Evolutionary conservation across 148 eudicot genomes (phyloP).

Genomic region (Rhododendron griersonianum): DNA sequence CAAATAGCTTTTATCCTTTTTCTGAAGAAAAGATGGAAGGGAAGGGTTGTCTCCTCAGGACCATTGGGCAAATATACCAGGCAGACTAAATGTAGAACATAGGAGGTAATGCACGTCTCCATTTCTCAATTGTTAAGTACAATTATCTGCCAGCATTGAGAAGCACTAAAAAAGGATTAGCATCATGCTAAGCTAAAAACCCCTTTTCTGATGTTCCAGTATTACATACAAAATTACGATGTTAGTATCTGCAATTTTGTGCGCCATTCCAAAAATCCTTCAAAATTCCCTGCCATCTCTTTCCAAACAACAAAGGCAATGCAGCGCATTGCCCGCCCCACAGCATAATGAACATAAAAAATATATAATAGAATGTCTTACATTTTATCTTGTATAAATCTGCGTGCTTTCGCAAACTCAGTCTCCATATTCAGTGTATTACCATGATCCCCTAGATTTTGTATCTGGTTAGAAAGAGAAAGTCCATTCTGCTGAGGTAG

Average conservation of each 20-base stretch:
- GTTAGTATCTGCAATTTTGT: neutral
- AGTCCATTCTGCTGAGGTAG: slow-evolving; percentile 56
- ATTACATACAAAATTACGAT: neutral
- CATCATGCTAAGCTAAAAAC: neutral
- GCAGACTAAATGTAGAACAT: neutral
- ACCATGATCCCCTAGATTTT: slow-evolving; percentile 41
- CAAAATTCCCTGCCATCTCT: neutral
- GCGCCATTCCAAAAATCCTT: neutral
- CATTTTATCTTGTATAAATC: slow-evolving; percentile 59
- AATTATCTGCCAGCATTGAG: neutral
- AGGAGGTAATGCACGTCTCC: neutral
- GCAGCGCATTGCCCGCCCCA: neutral
- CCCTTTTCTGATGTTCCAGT: neutral
- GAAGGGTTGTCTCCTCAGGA: neutral
- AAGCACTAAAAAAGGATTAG: neutral
- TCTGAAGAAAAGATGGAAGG: neutral
- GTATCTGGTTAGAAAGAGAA: slow-evolving; percentile 42
- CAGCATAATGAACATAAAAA: neutral
- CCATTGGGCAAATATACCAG: neutral
- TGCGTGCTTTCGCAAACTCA: slow-evolving; percentile 40
- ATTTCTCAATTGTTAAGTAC: no score
- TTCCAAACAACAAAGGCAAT: neutral
- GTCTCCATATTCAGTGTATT: slow-evolving; percentile 38
- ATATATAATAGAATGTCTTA: slow-evolving; percentile 29
- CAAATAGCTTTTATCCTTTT: neutral